Conservation (phyloP, 1,284 basidiomycete genomes). For the Hemileia vastatrix region DNA sequence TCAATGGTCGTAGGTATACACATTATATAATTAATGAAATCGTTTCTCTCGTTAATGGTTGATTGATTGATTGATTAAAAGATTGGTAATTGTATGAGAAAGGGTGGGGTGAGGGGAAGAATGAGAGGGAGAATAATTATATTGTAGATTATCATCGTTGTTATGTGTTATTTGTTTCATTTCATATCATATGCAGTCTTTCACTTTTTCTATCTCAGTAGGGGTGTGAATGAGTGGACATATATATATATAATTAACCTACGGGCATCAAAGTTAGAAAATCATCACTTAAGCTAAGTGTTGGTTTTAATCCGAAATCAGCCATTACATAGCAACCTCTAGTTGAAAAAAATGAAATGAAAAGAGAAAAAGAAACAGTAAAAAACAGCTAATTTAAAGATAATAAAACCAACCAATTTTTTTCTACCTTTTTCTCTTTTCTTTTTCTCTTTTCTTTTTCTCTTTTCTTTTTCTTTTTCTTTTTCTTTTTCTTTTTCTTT, state of each 20-base stretch:
- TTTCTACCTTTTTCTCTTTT: not conserved
- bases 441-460: not conserved
- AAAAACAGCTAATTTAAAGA: not conserved
- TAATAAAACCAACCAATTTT: too few relatives aligned
- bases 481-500: not conserved
- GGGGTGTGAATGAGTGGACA: too few relatives aligned
- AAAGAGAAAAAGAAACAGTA: not conserved
- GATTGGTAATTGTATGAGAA: not conserved
- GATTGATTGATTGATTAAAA: not conserved
- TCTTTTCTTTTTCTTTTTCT: not conserved
- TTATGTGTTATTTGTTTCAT: not conserved
- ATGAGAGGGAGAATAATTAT: not conserved
- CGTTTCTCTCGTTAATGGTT: not conserved
- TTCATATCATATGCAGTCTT: not conserved
- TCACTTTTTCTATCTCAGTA: not conserved
- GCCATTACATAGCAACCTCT: too few relatives aligned
- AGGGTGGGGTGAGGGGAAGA: not conserved
- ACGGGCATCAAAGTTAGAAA: too few relatives aligned
- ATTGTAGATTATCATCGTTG: not conserved
- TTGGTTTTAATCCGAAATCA: too few relatives aligned
- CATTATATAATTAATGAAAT: not conserved
- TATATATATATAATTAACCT: too few relatives aligned
- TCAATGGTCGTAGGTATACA: not conserved
- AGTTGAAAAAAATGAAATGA: not conserved
- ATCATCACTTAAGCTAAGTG: too few relatives aligned